Evolutionary conservation across 192 early-diverging fungal genomes (phyloP).

Genomic region (Kappamyces sp.): DNA sequence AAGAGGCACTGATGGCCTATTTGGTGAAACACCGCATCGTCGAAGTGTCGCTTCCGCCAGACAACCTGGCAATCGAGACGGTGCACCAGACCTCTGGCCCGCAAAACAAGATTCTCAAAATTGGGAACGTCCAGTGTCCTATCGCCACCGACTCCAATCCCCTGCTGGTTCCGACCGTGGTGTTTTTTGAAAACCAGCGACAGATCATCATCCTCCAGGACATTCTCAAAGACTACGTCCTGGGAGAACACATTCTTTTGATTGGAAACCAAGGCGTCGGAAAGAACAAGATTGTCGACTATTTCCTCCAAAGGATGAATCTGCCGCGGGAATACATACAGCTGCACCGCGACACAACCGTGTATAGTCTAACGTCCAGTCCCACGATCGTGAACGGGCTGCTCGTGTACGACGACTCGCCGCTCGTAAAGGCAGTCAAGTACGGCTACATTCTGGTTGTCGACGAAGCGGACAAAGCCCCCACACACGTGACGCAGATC

Average conservation of each 20-base stretch:
- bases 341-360: constrained; percentile 72
- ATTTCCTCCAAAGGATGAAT: constrained; percentile 64
- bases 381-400: constrained; percentile 66
- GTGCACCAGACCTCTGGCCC: constrained; percentile 13
- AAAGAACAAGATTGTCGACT: constrained; percentile 47
- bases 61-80: not conserved
- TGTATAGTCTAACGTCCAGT: constrained; percentile 68
- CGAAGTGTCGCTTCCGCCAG: too few relatives aligned
- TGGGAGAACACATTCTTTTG: constrained; percentile 74
- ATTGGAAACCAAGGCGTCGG: constrained; percentile 78
- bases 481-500: constrained; percentile 73
- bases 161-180: constrained; percentile 56
- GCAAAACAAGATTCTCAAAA: constrained; percentile 31
- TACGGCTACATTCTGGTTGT: constrained; percentile 69
- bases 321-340: constrained; percentile 75
- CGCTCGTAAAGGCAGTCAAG: constrained; percentile 51
- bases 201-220: constrained; percentile 67
- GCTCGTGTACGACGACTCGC: constrained; percentile 65
- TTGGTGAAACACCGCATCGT: not conserved
- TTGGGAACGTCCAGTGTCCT: constrained; percentile 45
- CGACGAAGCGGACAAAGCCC: constrained; percentile 81
- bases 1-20: constrained; percentile 54
- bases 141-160: constrained; percentile 51
- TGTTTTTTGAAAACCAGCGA: constrained; percentile 71
- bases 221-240: constrained; percentile 71